Percentiles rank a stretch among this genome's conserved stretches.
Evolutionary conservation across 345 rosid genomes (phyloP).

Genomic region (Eucalyptus urophylla): DNA sequence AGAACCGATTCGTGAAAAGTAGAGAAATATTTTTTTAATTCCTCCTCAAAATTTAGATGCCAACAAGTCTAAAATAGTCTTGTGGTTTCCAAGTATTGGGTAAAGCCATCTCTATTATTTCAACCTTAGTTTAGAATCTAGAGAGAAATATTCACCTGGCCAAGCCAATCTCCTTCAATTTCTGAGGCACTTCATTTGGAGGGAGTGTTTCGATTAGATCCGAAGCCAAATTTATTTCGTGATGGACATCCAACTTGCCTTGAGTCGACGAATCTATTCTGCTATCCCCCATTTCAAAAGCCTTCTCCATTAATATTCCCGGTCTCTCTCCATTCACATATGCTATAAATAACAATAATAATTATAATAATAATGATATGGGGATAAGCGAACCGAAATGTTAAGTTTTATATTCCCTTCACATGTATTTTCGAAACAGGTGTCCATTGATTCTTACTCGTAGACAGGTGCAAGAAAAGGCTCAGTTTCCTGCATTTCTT

Average conservation of each 20-base stretch:
- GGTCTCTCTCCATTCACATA: not conserved
- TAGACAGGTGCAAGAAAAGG: slow-evolving; percentile 14
- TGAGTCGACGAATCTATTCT: not conserved
- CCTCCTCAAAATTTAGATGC: not conserved
- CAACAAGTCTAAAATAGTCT: not conserved
- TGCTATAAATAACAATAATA: not conserved
- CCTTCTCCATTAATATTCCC: not conserved
- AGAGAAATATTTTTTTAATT: not conserved
- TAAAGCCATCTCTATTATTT: not conserved
- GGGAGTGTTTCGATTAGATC: slow-evolving; percentile 1
- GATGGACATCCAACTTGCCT: slow-evolving; percentile 1
- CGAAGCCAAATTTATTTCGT: slow-evolving; percentile 19
- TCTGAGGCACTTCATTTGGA: not conserved
- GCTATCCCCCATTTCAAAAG: not conserved
- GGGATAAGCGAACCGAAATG: not conserved
- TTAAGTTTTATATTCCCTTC: not conserved
- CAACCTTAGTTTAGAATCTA: not conserved
- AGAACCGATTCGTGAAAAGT: no score
- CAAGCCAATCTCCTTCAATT: slow-evolving; percentile 18
- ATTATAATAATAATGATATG: no score
- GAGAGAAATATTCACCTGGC: slow-evolving; percentile 6
- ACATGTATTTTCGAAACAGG: not conserved
- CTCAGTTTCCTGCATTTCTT: slow-evolving; percentile 7
- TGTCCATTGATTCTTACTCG: not conserved
- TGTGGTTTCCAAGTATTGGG: not conserved